phyloP scores from a whole-genome alignment of 1,139 yeast genomes.

The Suhomyces maxii region DNA sequence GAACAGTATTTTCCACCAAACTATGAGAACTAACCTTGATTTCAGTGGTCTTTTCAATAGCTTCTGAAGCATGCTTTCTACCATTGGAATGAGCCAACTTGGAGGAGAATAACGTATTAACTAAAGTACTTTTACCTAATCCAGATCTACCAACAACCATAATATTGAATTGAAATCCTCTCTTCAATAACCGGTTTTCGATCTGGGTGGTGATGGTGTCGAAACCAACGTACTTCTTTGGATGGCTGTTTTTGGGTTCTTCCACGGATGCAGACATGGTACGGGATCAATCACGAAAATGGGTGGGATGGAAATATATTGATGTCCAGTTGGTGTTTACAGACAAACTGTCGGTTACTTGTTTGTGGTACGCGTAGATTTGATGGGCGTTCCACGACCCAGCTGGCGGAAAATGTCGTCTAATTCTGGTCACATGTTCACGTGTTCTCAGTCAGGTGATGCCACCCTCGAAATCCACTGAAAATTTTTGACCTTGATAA shows the following conservation, averaged over 20 bases:
- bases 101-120: constrained; percentile 87
- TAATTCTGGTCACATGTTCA: constrained; percentile 1
- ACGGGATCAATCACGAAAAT: background rate
- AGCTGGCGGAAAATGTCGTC: background rate
- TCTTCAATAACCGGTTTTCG: constrained; percentile 84
- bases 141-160: constrained; percentile 97
- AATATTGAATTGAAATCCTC: constrained; percentile 91
- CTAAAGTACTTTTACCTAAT: constrained; percentile 86
- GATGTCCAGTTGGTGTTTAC: constrained; percentile 5
- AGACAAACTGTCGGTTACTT: constrained; percentile 9
- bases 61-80: constrained; percentile 63
- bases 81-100: constrained; percentile 76
- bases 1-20: constrained; percentile 82
- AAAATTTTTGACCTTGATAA: constrained; percentile 4
- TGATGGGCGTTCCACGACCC: constrained; percentile 5
- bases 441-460: background rate
- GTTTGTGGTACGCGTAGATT: constrained; percentile 10
- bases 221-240: constrained; percentile 78
- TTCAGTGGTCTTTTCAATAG: constrained; percentile 85
- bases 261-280: constrained; percentile 16
- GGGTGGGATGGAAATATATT: no score
- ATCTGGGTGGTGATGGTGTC: constrained; percentile 96
- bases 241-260: constrained; percentile 26
- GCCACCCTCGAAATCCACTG: background rate
- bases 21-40: constrained; percentile 70